phyloP scores from a whole-genome alignment of 192 early-diverging fungal genomes.

The Kickxella alabastrina region DNA sequence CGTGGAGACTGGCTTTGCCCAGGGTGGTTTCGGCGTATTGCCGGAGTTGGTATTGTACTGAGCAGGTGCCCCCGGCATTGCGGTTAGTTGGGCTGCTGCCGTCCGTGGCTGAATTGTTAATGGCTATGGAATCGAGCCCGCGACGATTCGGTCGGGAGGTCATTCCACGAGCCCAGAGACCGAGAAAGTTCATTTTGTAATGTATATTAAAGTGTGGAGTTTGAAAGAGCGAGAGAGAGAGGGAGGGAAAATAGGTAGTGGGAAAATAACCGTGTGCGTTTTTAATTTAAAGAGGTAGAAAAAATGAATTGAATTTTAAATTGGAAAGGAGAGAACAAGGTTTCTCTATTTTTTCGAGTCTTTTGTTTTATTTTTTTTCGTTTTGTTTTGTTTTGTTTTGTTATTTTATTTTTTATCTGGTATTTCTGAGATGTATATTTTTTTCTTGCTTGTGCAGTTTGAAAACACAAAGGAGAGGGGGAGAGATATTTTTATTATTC shows the following conservation, averaged over 20 bases:
- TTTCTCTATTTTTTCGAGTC: neutral
- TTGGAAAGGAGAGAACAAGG: neutral
- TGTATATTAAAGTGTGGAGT: too few species aligned
- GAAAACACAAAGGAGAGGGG: too few species aligned
- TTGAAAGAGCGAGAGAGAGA: neutral
- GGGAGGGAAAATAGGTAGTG: neutral
- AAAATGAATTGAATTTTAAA: neutral
- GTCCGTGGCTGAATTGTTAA: conserved; percentile 22
- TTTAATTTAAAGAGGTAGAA: neutral
- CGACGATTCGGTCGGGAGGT: conserved; percentile 42
- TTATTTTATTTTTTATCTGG: neutral
- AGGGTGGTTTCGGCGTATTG: conserved; percentile 69
- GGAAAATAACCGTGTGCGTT: too few species aligned
- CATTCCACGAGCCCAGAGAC: conserved; percentile 50
- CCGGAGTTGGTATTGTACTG: conserved; percentile 52
- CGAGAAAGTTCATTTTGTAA: conserved; percentile 46
- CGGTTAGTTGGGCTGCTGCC: conserved; percentile 2
- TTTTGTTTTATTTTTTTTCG: conserved; percentile 7
- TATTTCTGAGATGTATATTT: too few species aligned
- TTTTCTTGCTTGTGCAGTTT: too few species aligned
- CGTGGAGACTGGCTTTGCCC: conserved; percentile 71
- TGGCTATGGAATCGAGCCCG: conserved; percentile 48
- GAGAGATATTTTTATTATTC: too few species aligned
- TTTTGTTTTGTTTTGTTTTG: neutral
- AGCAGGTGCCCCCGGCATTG: conserved; percentile 19